A percentile compares a stretch with the other conserved stretches of the same genome.
Evolutionary conservation across 1,284 basidiomycete species (phyloP).

Genomic region (Microbotryum silenes-acaulis): DNA sequence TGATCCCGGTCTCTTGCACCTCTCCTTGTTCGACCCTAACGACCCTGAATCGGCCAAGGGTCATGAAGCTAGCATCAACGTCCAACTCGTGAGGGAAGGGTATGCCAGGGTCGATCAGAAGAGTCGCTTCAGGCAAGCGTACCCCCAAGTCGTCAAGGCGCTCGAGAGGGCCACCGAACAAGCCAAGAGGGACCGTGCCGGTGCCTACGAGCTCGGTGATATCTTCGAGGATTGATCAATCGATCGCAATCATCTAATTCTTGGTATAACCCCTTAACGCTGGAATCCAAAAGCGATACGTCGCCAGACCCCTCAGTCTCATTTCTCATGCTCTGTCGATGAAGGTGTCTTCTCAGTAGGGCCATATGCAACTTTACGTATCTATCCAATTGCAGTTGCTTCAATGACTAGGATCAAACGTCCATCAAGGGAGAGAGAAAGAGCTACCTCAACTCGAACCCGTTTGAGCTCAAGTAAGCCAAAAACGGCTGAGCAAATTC

Average conservation of each 20-base stretch:
- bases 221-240: constrained; percentile 10
- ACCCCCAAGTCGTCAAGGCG: constrained; percentile 30
- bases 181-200: constrained; percentile 23
- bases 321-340: no score
- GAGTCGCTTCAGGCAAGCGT: constrained; percentile 29
- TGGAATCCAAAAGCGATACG: no score
- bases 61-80: constrained; percentile 29
- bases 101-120: constrained; percentile 31
- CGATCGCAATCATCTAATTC: no score
- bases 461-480: constrained; percentile 39
- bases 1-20: constrained; percentile 45
- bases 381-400: background rate
- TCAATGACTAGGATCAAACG: background rate
- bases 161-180: constrained; percentile 32
- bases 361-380: no score
- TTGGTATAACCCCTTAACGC: no score
- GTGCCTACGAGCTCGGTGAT: constrained; percentile 30
- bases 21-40: constrained; percentile 33
- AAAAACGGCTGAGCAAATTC: constrained; percentile 39
- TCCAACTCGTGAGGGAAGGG: constrained; percentile 32
- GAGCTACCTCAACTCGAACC: constrained; percentile 10
- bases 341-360: no score
- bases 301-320: no score
- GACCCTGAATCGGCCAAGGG: constrained; percentile 18
- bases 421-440: background rate